Percentiles rank a stretch among this genome's conserved stretches.
phyloP scores from a whole-genome alignment of 2,329 filamentous ascomycete species.

The Cytospora paraplurivora region DNA sequence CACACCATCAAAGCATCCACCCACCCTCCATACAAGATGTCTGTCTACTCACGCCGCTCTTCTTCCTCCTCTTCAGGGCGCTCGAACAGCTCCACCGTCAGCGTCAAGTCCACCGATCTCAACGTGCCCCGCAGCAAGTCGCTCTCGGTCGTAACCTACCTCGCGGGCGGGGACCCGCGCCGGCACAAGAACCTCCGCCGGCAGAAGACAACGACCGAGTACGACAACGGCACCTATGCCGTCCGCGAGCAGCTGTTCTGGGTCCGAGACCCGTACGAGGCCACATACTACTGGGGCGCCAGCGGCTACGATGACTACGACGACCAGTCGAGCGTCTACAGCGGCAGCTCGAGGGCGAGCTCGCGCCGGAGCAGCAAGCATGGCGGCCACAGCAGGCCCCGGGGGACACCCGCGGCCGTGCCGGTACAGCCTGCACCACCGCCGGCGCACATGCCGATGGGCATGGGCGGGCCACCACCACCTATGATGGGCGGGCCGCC shows the following conservation, averaged over 20 bases:
- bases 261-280: constrained; percentile 27
- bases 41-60: constrained; percentile 26
- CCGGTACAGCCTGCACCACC: constrained; percentile 19
- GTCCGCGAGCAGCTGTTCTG: constrained; percentile 19
- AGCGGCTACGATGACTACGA: constrained; percentile 19
- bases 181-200: constrained; percentile 28
- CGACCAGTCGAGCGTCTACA: constrained; percentile 17
- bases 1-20: constrained; percentile 1
- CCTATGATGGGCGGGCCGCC: constrained; percentile 10
- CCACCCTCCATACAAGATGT: constrained; percentile 19
- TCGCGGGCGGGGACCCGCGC: constrained; percentile 29
- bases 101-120: constrained; percentile 22
- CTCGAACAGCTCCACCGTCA: constrained; percentile 21
- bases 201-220: constrained; percentile 26
- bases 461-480: neutral
- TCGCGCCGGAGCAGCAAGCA: constrained; percentile 24
- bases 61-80: constrained; percentile 24
- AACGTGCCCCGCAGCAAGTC: constrained; percentile 21
- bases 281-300: constrained; percentile 21
- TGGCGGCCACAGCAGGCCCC: constrained; percentile 15
- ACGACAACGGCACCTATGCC: constrained; percentile 23
- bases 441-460: constrained; percentile 8
- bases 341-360: constrained; percentile 18
- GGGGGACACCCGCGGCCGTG: neutral
- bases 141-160: constrained; percentile 26